phyloP scores from a whole-genome alignment of 2,329 filamentous ascomycete species.

The Cryphonectria naterciae region DNA sequence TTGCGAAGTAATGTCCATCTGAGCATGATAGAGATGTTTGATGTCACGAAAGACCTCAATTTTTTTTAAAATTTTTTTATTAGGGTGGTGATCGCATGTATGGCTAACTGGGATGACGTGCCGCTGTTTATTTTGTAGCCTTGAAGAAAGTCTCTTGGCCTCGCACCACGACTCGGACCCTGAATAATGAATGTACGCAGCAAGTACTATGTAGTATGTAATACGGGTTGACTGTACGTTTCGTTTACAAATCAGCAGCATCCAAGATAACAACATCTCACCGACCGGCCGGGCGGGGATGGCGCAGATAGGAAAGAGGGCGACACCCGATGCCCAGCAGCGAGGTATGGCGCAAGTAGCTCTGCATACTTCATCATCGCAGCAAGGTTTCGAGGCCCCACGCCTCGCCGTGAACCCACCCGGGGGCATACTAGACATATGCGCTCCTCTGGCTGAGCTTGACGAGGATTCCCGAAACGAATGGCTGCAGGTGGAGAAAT shows the following conservation, averaged over 20 bases:
- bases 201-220: neutral
- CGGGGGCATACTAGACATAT: neutral
- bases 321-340: constrained; percentile 23
- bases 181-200: neutral
- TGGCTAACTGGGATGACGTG: neutral
- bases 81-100: neutral
- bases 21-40: constrained; percentile 1
- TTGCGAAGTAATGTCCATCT: constrained; percentile 24
- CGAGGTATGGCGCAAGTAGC: constrained; percentile 26
- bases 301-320: constrained; percentile 20
- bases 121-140: constrained; percentile 1
- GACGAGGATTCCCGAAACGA: neutral
- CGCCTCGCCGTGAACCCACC: constrained; percentile 5
- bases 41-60: neutral
- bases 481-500: neutral
- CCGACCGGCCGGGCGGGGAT: constrained; percentile 20
- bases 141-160: neutral
- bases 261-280: constrained; percentile 25
- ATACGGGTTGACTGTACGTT: neutral
- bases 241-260: constrained; percentile 14
- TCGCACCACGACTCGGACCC: neutral
- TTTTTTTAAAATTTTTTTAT: neutral
- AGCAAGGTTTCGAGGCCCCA: constrained; percentile 14
- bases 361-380: constrained; percentile 28
- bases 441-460: neutral